A percentile compares a stretch with the other conserved stretches of the same genome.
Evolutionary conservation across 1,284 basidiomycete genomes (phyloP).

Genomic region (Ceratobasidium sp.): DNA sequence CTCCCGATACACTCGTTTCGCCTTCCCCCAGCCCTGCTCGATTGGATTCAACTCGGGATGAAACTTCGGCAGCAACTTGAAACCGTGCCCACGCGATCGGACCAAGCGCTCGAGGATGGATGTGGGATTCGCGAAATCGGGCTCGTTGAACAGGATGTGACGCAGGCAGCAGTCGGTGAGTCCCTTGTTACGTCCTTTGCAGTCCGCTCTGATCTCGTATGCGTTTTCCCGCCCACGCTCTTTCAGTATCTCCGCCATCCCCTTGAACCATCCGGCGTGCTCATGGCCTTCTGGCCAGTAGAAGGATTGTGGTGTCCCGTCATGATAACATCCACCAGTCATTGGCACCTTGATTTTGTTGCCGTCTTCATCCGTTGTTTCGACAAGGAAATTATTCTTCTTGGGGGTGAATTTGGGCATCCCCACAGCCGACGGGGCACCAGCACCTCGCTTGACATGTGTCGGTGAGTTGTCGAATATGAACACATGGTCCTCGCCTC

Average conservation of each 20-base stretch:
- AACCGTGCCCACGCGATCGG: conserved; percentile 21
- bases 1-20: conserved; percentile 42
- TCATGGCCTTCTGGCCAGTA: conserved; percentile 57
- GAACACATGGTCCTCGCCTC: conserved; percentile 55
- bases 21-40: conserved; percentile 45
- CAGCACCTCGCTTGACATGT: conserved; percentile 56
- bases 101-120: conserved; percentile 41
- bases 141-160: conserved; percentile 41
- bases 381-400: background rate
- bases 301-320: conserved; percentile 56
- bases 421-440: conserved; percentile 56
- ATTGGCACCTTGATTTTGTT: conserved; percentile 54
- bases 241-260: conserved; percentile 23
- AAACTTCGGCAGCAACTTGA: conserved; percentile 46
- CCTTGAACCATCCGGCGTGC: conserved; percentile 20
- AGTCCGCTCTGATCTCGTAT: conserved; percentile 28
- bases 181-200: background rate
- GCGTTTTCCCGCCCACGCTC: conserved; percentile 16
- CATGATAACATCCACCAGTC: conserved; percentile 52
- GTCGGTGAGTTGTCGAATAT: conserved; percentile 60
- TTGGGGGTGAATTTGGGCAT: conserved; percentile 13
- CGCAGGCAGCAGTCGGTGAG: conserved; percentile 36
- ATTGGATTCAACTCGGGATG: conserved; percentile 47
- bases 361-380: conserved; percentile 4
- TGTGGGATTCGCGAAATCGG: conserved; percentile 42